Evolutionary conservation across 208 protist species (phyloP).

Genomic region (Naegleria fowleri): DNA sequence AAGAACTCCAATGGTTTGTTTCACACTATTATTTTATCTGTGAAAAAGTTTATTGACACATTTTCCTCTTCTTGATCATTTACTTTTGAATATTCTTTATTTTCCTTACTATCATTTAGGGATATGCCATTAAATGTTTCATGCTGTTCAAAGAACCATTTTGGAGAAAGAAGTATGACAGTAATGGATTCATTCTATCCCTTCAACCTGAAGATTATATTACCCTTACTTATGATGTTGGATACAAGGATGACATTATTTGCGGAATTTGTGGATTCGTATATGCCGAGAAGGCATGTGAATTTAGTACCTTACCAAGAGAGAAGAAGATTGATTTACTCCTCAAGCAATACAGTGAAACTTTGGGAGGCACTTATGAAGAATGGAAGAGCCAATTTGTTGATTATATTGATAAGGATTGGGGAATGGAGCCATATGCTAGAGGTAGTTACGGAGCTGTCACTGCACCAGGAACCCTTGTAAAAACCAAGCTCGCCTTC

Average conservation of each 20-base stretch:
- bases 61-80: too few species aligned
- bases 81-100: too few species aligned
- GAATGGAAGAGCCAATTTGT: neutral
- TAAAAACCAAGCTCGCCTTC: neutral
- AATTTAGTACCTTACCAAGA: neutral
- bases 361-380: neutral
- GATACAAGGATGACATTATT: neutral
- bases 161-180: neutral
- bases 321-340: neutral
- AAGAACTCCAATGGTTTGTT: slow-evolving; percentile 10
- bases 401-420: slow-evolving; percentile 30
- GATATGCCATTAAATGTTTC: neutral
- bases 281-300: neutral
- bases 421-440: neutral
- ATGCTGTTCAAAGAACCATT: neutral
- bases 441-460: slow-evolving; percentile 25
- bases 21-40: neutral
- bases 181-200: neutral
- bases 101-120: neutral
- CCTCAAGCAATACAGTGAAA: neutral
- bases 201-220: neutral
- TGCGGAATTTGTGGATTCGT: slow-evolving; percentile 22
- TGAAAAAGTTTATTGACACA: neutral
- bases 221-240: neutral
- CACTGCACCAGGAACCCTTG: neutral